Evolutionary conservation across 306 rosid species (phyloP).

Genomic region (Vachellia pachyceras): DNA sequence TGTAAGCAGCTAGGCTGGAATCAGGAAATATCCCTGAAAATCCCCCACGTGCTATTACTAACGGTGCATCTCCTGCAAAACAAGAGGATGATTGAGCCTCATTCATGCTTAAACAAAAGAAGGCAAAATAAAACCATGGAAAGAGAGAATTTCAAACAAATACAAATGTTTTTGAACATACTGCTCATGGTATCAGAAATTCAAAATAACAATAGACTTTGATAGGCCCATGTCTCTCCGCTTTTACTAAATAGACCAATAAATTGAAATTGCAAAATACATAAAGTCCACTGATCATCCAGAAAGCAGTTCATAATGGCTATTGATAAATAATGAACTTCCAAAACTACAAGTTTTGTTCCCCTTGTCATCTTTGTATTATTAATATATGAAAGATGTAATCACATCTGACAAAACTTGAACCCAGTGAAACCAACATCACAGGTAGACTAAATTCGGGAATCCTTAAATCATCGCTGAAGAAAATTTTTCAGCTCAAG

Average conservation of each 20-base stretch:
- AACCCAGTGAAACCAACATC: constrained; percentile 18
- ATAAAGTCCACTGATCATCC: background rate
- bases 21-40: constrained; percentile 87
- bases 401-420: background rate
- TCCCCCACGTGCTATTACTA: constrained; percentile 85
- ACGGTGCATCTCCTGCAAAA: constrained; percentile 70
- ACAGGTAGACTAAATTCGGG: background rate
- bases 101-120: constrained; percentile 10
- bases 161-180: background rate
- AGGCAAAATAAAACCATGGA: background rate
- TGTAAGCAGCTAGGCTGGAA: constrained; percentile 56
- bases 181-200: background rate
- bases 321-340: background rate
- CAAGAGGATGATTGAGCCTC: constrained; percentile 2
- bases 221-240: constrained; percentile 2
- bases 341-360: no score
- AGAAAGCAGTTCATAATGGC: background rate
- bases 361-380: background rate
- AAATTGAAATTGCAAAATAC: background rate
- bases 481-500: constrained; percentile 3
- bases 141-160: constrained; percentile 2
- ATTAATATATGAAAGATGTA: constrained; percentile 11
- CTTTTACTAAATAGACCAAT: background rate
- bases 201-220: background rate
- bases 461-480: background rate